Evolutionary conservation across 2,329 filamentous ascomycete genomes (phyloP), one percentile per base, ranked within the genome.

Genomic region (Knoxdaviesia capensis): DNA sequence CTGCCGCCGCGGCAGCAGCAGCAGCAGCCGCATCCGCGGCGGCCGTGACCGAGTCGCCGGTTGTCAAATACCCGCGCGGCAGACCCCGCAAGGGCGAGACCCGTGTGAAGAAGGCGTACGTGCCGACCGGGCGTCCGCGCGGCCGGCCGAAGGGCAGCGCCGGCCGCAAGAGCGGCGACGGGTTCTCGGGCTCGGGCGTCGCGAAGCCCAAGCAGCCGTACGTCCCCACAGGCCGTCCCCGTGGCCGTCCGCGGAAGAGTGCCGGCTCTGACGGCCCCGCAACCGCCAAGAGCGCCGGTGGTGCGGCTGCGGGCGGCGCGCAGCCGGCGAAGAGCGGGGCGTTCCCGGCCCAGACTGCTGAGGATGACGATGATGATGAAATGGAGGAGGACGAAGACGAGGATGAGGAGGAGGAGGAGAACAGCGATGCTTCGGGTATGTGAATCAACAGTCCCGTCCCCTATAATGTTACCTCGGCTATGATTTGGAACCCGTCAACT

Each of bases 191-290:
- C 54, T 37, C 52, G 53, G n/a, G 20, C 55, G 54, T 31, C 38
- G 54, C 51, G 5, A 56, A 50, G 11, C 49, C 51, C 31, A 53
- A 56, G 47, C 29, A 44, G 28, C 40, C 53, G 41, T 58, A 61
- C 34, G 54, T 52, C 3, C 57, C 63, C 29, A 59, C 57, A 1
- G 64, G 65, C 32, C 58, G 61, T n/a, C 62, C 62, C 36, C 62
- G 65, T n/a, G 65, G 65, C 31, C 61, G 65, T 7, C 65, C 65
- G 35, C 59, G 59, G 44, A 65, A 64, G 48, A 57, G 53, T 45
- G 55, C 51, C 45, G 20, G 20, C 20, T 20, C 20, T 20, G 20
- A 20, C 20, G 20, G 20, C 20, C 20, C 20, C 20, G 20, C 20
- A 20, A 20, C 20, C 20, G 20, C 20, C 20, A 20, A 20, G 20